phyloP scores from a whole-genome alignment of 306 rosid species.

The Medicago ruthenica region DNA sequence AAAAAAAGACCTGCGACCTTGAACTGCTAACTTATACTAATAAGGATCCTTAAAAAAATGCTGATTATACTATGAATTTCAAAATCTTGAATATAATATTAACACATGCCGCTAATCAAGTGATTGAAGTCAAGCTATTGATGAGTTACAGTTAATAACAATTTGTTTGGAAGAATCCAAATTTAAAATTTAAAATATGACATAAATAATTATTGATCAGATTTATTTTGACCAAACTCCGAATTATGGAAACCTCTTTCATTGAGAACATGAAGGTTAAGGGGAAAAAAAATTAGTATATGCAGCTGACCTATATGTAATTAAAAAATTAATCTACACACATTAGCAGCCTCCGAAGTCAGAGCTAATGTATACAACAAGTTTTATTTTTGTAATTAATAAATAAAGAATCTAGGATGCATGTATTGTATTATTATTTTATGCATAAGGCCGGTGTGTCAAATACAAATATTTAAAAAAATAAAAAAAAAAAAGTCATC shows the following conservation, averaged over 20 bases:
- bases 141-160: too few species aligned
- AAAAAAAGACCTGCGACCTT: slow-evolving; percentile 24
- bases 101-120: too few species aligned
- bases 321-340: not conserved
- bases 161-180: too few species aligned
- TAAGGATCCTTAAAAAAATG: not conserved
- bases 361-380: slow-evolving; percentile 36
- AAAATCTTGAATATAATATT: too few species aligned
- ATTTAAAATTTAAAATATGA: too few species aligned
- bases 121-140: too few species aligned
- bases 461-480: slow-evolving; percentile 1
- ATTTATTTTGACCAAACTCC: too few species aligned
- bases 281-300: not conserved
- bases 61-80: not conserved
- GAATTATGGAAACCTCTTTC: too few species aligned
- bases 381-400: not conserved
- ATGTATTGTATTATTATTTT: slow-evolving; percentile 30
- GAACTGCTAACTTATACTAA: not conserved
- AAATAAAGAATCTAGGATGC: slow-evolving; percentile 42
- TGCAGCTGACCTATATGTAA: slow-evolving; percentile 18
- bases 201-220: too few species aligned
- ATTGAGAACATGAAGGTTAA: too few species aligned
- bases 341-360: slow-evolving; percentile 50
- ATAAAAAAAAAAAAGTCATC: slow-evolving; percentile 22
- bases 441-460: slow-evolving; percentile 37